Percentiles rank a stretch among this genome's conserved stretches.
phyloP scores from a whole-genome alignment of 2,329 filamentous ascomycete species.

The Colletotrichum sp. region DNA sequence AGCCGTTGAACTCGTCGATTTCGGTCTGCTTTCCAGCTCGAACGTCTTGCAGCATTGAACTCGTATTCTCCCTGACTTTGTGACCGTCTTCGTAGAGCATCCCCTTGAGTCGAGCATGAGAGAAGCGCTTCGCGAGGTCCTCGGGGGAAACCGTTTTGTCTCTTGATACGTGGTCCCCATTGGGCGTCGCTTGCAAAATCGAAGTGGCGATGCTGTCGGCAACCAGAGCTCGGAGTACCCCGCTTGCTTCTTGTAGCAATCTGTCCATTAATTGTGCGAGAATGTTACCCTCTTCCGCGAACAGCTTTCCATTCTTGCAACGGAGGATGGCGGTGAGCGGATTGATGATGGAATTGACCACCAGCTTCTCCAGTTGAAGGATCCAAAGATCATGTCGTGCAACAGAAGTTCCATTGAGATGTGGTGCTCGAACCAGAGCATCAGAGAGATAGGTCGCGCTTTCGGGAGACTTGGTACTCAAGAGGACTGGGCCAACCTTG shows the following conservation, averaged over 20 bases:
- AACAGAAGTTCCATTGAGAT: conserved; percentile 46
- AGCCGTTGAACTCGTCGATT: conserved; percentile 65
- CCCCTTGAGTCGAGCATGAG: conserved; percentile 41
- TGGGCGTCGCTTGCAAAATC: conserved; percentile 35
- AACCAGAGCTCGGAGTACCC: conserved; percentile 73
- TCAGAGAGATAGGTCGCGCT: conserved; percentile 42
- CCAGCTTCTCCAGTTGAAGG: conserved; percentile 85
- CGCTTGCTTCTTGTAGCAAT: conserved; percentile 76
- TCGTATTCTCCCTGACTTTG: conserved; percentile 59
- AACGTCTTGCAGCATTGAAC: conserved; percentile 68
- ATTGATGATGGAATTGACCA: conserved; percentile 81
- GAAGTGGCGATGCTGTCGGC: conserved; percentile 50
- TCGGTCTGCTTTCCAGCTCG: conserved; percentile 57
- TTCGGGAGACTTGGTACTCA: conserved; percentile 23
- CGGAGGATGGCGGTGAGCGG: conserved; percentile 82
- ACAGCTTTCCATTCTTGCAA: conserved; percentile 78
- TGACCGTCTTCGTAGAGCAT: conserved; percentile 53
- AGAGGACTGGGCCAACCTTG: conserved; percentile 51
- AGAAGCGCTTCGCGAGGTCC: conserved; percentile 44
- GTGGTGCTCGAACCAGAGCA: conserved; percentile 46
- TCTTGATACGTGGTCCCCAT: neutral
- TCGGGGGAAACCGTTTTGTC: neutral
- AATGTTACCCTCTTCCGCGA: conserved; percentile 58
- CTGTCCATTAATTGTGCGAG: conserved; percentile 68
- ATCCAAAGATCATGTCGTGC: conserved; percentile 52